Evolutionary conservation across 225 moss, liverwort and hornwort genomes (phyloP), one percentile per base, ranked within the genome.

Genomic region (Asterella californica): DNA sequence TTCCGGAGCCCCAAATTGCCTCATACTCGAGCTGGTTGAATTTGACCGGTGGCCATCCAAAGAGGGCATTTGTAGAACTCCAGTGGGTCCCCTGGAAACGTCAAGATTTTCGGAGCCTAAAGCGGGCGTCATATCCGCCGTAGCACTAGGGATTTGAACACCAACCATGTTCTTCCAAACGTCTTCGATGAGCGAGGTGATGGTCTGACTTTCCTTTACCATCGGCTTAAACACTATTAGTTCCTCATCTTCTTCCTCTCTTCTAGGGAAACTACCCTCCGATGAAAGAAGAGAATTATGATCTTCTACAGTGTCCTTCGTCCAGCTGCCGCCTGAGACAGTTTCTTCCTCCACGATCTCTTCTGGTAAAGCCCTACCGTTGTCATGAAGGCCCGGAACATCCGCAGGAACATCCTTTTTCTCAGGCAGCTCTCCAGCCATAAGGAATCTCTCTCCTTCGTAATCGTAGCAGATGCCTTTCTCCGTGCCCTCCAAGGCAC

Each of bases 221-320:
- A 99, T 87, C 38, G 99, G 99, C 86, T 91, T 95, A 80, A 99
- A 99, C 18, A 99, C 99, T 76, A 99, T 99, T 30, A 99, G 85
- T 86, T 99, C 99, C 81, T 99, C 99, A 46, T 94, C 96, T 70
- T 99, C 99, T 78, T 96, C 95, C 74, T 92, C 95, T 82, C 80
- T 78, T 61, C 78, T 49, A 22, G 55, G 74, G 68, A 78, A 34
- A 29, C 74, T 8, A 48, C 33, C 75, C 8, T 80, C 76, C 22
- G 60, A 48, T 57, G 72, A 38, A 37, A 72, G 65, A 30, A 57
- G 62, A 15, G 78, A 34, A 61, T 74, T 76, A 17, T 25, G 76
- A 72, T 78, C 85, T 18, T 45, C 83, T 68, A 67, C 42, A 65
- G 76, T 42, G n/a, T 81, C 83, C 69, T 83, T 84, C 2, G 69